Conservation (phyloP, 768 basidiomycete species). For the Podaxis sp. region DNA sequence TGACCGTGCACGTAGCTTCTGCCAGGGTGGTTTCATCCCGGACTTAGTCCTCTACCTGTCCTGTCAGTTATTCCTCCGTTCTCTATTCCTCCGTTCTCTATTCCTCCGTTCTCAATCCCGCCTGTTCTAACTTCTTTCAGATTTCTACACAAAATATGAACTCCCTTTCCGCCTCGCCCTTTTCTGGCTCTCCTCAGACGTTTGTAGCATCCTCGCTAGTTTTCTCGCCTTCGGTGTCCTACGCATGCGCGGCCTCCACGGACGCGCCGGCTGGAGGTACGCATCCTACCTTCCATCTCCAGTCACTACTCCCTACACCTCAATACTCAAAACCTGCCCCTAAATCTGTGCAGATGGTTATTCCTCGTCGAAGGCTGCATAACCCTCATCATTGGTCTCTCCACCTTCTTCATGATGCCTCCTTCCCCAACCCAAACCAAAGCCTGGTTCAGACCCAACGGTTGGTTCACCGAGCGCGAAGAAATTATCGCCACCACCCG, state of each 20-base stretch:
- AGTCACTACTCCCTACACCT: background rate
- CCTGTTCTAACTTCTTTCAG: conserved; percentile 18
- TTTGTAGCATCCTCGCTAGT: conserved; percentile 42
- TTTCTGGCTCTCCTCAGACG: conserved; percentile 49
- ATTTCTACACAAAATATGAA: conserved; percentile 59
- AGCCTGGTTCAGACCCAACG: conserved; percentile 51
- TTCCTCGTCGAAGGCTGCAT: conserved; percentile 46
- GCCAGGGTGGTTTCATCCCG: conserved; percentile 44
- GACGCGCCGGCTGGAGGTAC: conserved; percentile 47
- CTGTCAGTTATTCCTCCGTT: conserved; percentile 30
- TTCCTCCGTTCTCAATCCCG: background rate
- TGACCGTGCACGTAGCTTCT: conserved; percentile 10
- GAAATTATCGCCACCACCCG: conserved; percentile 57
- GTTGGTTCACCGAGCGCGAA: conserved; percentile 62
- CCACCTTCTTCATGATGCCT: conserved; percentile 56
- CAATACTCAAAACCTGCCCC: background rate
- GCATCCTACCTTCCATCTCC: background rate
- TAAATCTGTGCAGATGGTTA: conserved; percentile 36
- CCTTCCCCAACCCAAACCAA: conserved; percentile 57
- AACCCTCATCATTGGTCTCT: conserved; percentile 48
- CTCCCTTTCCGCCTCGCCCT: conserved; percentile 51
- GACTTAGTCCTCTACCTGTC: conserved; percentile 60
- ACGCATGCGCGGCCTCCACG: conserved; percentile 50
- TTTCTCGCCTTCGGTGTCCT: conserved; percentile 63
- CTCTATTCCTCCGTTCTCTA: too few relatives aligned